A percentile compares a stretch with the other conserved stretches of the same genome.
Evolutionary conservation across 176 grass and related monocot species (phyloP).

Genomic region (Triticum timopheevii): DNA sequence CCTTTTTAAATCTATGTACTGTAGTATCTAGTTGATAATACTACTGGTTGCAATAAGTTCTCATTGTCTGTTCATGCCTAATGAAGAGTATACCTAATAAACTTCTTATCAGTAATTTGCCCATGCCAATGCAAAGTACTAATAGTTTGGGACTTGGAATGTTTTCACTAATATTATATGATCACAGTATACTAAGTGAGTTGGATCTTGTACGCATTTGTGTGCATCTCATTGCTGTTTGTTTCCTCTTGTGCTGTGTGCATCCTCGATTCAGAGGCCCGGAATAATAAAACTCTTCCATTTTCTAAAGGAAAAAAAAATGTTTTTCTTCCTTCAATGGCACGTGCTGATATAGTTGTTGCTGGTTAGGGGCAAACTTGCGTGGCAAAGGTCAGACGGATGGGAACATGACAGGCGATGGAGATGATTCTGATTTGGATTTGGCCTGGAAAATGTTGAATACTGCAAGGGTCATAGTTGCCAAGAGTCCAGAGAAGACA

Average conservation of each 20-base stretch:
- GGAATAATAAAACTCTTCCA: not conserved
- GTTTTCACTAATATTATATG: not conserved
- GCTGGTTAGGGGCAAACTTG: slow-evolving; percentile 43
- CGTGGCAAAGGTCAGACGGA: slow-evolving; percentile 44
- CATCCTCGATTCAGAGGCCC: not conserved
- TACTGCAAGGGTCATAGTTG: slow-evolving; percentile 87
- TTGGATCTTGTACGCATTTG: not conserved
- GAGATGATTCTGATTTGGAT: slow-evolving; percentile 91
- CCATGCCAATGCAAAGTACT: not conserved
- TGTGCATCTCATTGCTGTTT: not conserved
- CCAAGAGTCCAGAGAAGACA: slow-evolving; percentile 51
- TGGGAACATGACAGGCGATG: slow-evolving; percentile 45
- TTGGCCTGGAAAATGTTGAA: slow-evolving; percentile 95
- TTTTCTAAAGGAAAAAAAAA: not conserved
- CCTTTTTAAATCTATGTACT: not conserved
- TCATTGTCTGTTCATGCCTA: not conserved
- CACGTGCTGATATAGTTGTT: slow-evolving; percentile 25
- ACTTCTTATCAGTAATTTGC: not conserved
- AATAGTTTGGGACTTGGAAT: not conserved
- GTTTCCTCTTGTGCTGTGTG: not conserved
- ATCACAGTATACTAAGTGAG: not conserved
- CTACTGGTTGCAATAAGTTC: not conserved
- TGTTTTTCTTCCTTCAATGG: not conserved
- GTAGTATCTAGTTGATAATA: not conserved
- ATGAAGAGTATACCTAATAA: not conserved